phyloP scores from a whole-genome alignment of 139 green algal species.

The Gonium pectorale region DNA sequence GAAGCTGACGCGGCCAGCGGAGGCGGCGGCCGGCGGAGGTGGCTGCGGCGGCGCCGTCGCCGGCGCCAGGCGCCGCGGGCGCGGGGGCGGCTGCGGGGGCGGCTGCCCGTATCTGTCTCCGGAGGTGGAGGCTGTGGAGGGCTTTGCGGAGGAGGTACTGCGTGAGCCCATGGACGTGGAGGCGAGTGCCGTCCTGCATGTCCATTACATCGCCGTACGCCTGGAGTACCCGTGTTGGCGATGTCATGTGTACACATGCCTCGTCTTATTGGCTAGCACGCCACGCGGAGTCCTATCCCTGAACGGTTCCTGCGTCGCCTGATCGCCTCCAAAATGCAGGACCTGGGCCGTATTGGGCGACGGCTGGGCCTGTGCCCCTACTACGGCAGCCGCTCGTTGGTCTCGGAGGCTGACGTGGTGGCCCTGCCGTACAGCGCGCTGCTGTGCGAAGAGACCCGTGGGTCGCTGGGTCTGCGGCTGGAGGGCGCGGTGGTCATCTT shows the following conservation, averaged over 20 bases:
- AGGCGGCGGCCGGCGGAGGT: not conserved
- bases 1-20: not conserved
- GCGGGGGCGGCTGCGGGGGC: not conserved
- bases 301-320: not conserved
- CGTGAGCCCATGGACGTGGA: constrained; percentile 91
- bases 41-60: not conserved
- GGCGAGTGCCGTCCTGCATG: constrained; percentile 45
- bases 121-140: constrained; percentile 43
- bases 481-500: constrained; percentile 85
- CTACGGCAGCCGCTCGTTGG: constrained; percentile 82
- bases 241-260: too few species aligned
- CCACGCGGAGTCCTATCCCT: too few species aligned
- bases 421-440: constrained; percentile 87
- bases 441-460: constrained; percentile 24
- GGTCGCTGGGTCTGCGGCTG: constrained; percentile 45
- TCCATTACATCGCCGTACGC: too few species aligned
- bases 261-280: too few species aligned
- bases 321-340: too few species aligned
- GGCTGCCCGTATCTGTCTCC: constrained; percentile 55
- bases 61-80: not conserved
- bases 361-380: constrained; percentile 87
- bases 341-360: constrained; percentile 76
- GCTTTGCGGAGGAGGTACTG: constrained; percentile 60
- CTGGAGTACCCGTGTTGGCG: too few species aligned
- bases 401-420: constrained; percentile 87